Base-by-base conservation (phyloP, 1,284 basidiomycete genomes). In the Blastosporella zonata region DNA sequence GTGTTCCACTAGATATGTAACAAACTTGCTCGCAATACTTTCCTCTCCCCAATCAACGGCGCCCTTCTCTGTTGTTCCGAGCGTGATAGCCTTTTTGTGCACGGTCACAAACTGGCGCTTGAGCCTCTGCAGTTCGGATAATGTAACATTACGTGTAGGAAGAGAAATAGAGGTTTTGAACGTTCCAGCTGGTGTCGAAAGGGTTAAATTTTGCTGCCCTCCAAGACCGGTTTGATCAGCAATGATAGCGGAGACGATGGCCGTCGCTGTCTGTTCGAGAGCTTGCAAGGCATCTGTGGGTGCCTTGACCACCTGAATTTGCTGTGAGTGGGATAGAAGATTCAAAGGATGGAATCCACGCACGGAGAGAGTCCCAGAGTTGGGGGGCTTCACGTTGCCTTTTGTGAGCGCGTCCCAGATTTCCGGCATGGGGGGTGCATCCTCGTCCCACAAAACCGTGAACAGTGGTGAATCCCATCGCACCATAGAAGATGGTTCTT, bases 391-490 rank as follows among this genome's bases (percentile, higher is more conserved):
- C 54, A 95, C 77, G 40, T 74, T 74, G 1, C 91, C 91, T 52
- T 78, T 83, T 4, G 85, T 93, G 21, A 94, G 69, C 0, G 90
- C 86, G 13, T 83, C 76, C 87, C 90, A 97, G 39, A 98, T 88
- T 9, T 81, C 77, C 6, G 84, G 78, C 17, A 71, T 73, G 0
- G 92, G 90, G 2, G 91, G 69, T 20, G 79, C 73, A 21, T 77
- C 72, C 53, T 94, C 90, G 27, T 80, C 77, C 82, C 85, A 90
- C 2, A 84, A 71, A 0, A 97, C 69, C 1, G 90, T 92, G 65
- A 97, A 90, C 25, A 98, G 77, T 0, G 96, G 96, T 0, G 93
- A 89, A 67, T 99, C 96, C 96, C 96, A 99, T 37, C 95, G 81
- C 9, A 92, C 93, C 87, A 96, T 96, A 0, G 93, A 94, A 0